Evolutionary conservation across 108 stramenopile genomes (phyloP).

Genomic region (Fragilaria radians): DNA sequence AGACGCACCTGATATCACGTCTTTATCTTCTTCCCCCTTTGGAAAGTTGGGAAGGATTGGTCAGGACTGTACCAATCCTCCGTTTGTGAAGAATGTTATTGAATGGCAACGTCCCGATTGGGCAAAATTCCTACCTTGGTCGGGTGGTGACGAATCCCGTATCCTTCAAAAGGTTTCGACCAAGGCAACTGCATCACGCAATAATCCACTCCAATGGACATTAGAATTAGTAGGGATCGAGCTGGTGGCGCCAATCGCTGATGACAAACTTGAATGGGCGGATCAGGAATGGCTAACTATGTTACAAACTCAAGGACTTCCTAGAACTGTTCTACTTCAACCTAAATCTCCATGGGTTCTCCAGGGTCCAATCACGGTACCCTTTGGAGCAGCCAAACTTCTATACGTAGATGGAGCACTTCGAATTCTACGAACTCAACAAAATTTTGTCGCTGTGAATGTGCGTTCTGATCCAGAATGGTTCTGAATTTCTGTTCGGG

Average conservation of each 20-base stretch:
- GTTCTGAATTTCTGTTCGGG: too few species aligned
- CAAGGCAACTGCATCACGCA: slow-evolving; percentile 32
- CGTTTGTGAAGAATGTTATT: slow-evolving; percentile 73
- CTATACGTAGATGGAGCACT: slow-evolving; percentile 64
- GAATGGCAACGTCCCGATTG: slow-evolving; percentile 69
- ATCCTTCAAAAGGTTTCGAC: slow-evolving; percentile 72
- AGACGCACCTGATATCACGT: slow-evolving; percentile 79
- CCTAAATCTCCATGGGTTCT: slow-evolving; percentile 56
- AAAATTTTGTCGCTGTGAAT: slow-evolving; percentile 63
- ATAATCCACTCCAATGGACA: slow-evolving; percentile 42
- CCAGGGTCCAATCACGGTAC: slow-evolving; percentile 50
- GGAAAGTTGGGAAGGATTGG: slow-evolving; percentile 71
- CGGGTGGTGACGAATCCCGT: slow-evolving; percentile 44
- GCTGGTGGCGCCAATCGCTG: slow-evolving; percentile 17
- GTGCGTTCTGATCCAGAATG: slow-evolving; percentile 27
- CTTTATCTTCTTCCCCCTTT: slow-evolving; percentile 32
- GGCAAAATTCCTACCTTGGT: slow-evolving; percentile 44
- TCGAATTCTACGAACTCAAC: slow-evolving; percentile 53
- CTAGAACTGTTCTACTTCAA: slow-evolving; percentile 31
- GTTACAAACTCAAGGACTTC: slow-evolving; percentile 24
- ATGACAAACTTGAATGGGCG: neutral
- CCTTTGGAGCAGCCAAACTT: slow-evolving; percentile 70
- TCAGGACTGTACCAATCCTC: slow-evolving; percentile 59
- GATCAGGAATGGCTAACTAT: too few species aligned
- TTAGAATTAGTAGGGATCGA: slow-evolving; percentile 61